Base-by-base conservation (phyloP, 169 alveolate genomes). In the Eimeria acervulina region DNA sequence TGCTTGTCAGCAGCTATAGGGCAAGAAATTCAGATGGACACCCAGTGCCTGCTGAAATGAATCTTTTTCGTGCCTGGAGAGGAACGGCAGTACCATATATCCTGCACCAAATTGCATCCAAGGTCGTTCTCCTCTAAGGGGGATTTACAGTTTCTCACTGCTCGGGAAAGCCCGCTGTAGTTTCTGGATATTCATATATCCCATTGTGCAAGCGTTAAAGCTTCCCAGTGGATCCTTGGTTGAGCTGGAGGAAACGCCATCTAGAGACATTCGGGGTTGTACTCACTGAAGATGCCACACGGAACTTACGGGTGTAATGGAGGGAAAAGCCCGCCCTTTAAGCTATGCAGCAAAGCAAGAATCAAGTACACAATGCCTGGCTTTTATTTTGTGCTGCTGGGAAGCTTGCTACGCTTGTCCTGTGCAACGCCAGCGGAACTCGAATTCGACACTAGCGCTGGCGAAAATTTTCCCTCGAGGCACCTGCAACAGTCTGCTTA, bases 211-310 rank as follows among this genome's bases (percentile, higher is more conserved):
- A 36, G 52, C 8, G 5, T 38, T 12, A 17, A 51, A 0, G 59
- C 59, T 51, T 51, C 15, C 59, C 59, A 51, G 15, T 12, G 7
- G 7, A 31, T 1, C 6, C 42, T 12, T 4, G 26, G 40, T 42
- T 8, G 68, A 15, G 8, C 89, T 42, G 40, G 63, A 44, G 21
- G 10, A 28, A 8, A 15, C 33, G 36, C 28, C 42, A 21, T 26
- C 2, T 17, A 6, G 6, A 7, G 68, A n/a, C 21, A 28, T n/a
- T 80, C 6, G 28, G 26, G 89, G 26, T 28, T 12, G 68, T 26
- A 80, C 59, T 28, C 68, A 42, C 89, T 59, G 81, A 85, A n/a
- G 68, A 61, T 87, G 94, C 83, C 38, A 63, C 40, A 28, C 15
- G n/a, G 47, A 61, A 28, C 23, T 59, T 63, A 36, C 2, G 33